These are phyloP conservation scores for Pontederia crassipes DNA, from an alignment of 176 grass and related monocot species.

Conservation along the genomic window DNA sequence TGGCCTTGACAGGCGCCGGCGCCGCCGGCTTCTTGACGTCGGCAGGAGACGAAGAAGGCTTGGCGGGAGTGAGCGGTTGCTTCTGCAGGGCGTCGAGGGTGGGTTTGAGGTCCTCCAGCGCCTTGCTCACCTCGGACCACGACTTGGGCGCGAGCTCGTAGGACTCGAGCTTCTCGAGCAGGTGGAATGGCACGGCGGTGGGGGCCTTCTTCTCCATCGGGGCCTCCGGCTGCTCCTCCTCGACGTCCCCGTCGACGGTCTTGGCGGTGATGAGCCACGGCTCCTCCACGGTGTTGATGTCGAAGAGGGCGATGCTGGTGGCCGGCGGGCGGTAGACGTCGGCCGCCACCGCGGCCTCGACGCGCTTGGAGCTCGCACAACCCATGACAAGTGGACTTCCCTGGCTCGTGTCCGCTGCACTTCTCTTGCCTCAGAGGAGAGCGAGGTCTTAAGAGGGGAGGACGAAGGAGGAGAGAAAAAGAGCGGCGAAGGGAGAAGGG, in stretches of 20 bases:
- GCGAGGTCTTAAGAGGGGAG: too few species aligned
- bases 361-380: conserved; percentile 52
- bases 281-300: conserved; percentile 71
- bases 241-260: background rate
- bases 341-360: conserved; percentile 9
- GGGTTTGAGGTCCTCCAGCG: conserved; percentile 79
- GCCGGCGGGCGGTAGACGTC: conserved; percentile 63
- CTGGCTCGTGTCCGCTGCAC: background rate
- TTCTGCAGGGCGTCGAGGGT: conserved; percentile 14
- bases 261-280: conserved; percentile 64
- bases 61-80: background rate
- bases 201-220: background rate
- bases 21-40: conserved; percentile 3
- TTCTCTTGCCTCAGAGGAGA: background rate
- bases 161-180: conserved; percentile 80
- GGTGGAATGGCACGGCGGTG: conserved; percentile 40
- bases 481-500: background rate
- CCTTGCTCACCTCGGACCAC: conserved; percentile 94
- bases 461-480: too few species aligned
- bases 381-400: conserved; percentile 27
- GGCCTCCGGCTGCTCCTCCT: background rate
- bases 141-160: conserved; percentile 61
- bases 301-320: conserved; percentile 73
- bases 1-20: conserved; percentile 22
- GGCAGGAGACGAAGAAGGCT: background rate